Base-by-base conservation (phyloP, 345 rosid genomes). In the Eucalyptus erythrocorys region DNA sequence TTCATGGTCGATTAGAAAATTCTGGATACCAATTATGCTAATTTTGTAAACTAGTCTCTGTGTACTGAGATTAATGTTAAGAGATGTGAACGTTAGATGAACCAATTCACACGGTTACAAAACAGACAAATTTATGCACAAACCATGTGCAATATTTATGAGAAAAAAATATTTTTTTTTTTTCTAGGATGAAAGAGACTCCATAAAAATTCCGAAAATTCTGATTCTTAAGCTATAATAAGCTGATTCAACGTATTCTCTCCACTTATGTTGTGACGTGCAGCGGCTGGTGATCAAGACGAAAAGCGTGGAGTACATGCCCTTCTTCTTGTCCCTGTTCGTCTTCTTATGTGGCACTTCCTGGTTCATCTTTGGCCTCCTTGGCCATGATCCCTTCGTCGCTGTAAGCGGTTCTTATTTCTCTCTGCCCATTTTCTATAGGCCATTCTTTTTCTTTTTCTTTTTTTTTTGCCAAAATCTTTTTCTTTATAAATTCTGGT, bases 261-360 rank as follows among this genome's bases (percentile, higher is more conserved):
- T 61, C 4, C 50, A 27, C 40, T 47, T 49, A 43, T 16, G 26
- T 22, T 6, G 10, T 14, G 7, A 49, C 53, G 6, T 91, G 89
- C 95, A 98, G 99, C 95, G 98, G 88, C n/a, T 92, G 93, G 99
- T 98, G 93, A 90, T 97, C 82, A 95, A 94, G 89, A 98, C 99
- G 2, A 95, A 95, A 93, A 97, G 99, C 86, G 99, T 98, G 90
- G 99, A 98, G 94, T 98, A 45, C 91, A 97, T 98, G 99, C 98
- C 99, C 50, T 98, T 98, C 92, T 97, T 98, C 92, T 88, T 98
- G 88, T 98, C 99, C 79, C 93, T 98, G 50, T 97, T 97, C 80
- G 98, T 94, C 15, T 98, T 98, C 94, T 90, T 98, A 3, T 98
- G 99, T 50, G 99, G 99, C 89, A 98, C 99, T 82, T 97, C 99